These are phyloP conservation scores for Fusarium sp. DNA, from an alignment of 2,329 filamentous ascomycete species.

Conservation along the genomic window DNA sequence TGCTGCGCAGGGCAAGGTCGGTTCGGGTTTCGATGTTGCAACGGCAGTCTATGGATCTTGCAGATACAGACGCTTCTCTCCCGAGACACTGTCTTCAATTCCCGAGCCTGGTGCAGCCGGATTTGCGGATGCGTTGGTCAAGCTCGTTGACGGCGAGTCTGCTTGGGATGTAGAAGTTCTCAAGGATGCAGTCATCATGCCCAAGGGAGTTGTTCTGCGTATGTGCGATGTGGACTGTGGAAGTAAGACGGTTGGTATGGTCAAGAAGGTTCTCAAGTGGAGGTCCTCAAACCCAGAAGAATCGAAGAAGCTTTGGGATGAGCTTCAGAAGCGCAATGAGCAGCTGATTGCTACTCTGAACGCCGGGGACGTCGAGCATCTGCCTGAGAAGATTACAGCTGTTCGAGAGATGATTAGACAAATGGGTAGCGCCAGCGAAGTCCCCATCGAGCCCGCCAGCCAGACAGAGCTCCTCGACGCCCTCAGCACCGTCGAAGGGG, in stretches of 20 bases:
- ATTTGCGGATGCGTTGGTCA: conserved; percentile 74
- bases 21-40: conserved; percentile 95
- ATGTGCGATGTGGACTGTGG: conserved; percentile 98
- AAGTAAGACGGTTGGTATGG: conserved; percentile 94
- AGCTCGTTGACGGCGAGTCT: conserved; percentile 71
- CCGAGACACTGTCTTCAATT: conserved; percentile 74
- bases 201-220: conserved; percentile 78
- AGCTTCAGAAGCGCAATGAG: conserved; percentile 80
- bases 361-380: conserved; percentile 57
- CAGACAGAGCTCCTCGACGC: conserved; percentile 89
- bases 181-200: conserved; percentile 77
- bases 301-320: conserved; percentile 79
- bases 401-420: conserved; percentile 74
- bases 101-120: conserved; percentile 73
- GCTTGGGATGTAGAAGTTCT: conserved; percentile 84
- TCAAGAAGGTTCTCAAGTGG: conserved; percentile 91
- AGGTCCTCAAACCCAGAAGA: conserved; percentile 70
- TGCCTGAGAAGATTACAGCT: conserved; percentile 60
- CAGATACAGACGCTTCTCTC: conserved; percentile 92
- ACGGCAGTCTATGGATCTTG: conserved; percentile 93
- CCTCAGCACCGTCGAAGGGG: conserved; percentile 76
- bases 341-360: conserved; percentile 74
- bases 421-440: conserved; percentile 79
- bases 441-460: conserved; percentile 88
- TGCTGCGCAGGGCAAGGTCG: conserved; percentile 95